A percentile compares a stretch with the other conserved stretches of the same genome.
These are phyloP conservation scores for Prillingera fragicola DNA, from an alignment of 1,284 basidiomycete species.

Conservation along the genomic window DNA sequence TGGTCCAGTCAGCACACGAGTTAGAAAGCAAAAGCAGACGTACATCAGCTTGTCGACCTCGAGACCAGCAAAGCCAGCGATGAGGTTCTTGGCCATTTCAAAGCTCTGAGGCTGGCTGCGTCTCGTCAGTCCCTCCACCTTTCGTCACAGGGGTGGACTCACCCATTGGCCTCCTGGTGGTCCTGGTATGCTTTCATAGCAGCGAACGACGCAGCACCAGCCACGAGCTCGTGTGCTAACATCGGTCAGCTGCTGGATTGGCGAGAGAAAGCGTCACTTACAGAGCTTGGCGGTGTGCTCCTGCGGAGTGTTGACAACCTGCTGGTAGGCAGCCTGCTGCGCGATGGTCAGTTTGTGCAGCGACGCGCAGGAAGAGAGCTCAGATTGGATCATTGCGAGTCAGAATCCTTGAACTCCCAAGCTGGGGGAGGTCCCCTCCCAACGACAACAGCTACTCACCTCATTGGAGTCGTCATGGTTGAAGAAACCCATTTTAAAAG, in stretches of 20 bases:
- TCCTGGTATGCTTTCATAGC: slow-evolving; percentile 33
- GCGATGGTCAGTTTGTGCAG: neutral
- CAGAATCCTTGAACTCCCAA: neutral
- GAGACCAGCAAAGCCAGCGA: slow-evolving; percentile 28
- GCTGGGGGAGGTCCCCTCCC: neutral
- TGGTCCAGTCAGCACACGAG: slow-evolving; percentile 2
- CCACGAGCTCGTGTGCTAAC: slow-evolving; percentile 17
- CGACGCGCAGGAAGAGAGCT: neutral
- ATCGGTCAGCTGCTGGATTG: slow-evolving; percentile 12
- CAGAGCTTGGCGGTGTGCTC: slow-evolving; percentile 13
- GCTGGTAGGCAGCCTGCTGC: slow-evolving; percentile 19
- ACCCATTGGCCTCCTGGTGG: slow-evolving; percentile 27
- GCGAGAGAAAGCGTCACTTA: slow-evolving; percentile 1
- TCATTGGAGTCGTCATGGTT: slow-evolving; percentile 24
- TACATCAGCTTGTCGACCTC: slow-evolving; percentile 36
- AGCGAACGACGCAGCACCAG: slow-evolving; percentile 27
- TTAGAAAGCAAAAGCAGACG: neutral
- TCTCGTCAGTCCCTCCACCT: neutral
- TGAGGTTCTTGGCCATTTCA: slow-evolving; percentile 29
- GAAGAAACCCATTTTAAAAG: slow-evolving; percentile 26
- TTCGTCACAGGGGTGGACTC: too few relatives aligned
- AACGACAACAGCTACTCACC: slow-evolving; percentile 5
- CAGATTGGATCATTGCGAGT: neutral
- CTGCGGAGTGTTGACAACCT: slow-evolving; percentile 13
- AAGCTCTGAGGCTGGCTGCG: slow-evolving; percentile 18